phyloP scores from a whole-genome alignment of 1,139 yeast species.

The Blastobotrys serpentis region DNA sequence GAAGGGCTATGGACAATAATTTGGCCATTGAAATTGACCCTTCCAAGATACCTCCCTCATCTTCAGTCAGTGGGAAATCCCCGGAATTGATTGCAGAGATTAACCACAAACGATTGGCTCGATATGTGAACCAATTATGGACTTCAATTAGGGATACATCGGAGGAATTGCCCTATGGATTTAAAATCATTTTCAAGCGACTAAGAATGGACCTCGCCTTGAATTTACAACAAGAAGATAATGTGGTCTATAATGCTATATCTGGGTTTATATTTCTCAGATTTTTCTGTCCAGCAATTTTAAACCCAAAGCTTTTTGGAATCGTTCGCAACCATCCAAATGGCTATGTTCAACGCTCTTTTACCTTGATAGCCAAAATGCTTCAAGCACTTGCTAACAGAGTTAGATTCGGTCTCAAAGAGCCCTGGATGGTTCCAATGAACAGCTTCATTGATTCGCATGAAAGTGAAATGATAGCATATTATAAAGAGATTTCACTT shows the following conservation, averaged over 20 bases:
- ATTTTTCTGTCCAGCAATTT: constrained; percentile 86
- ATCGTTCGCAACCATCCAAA: constrained; percentile 69
- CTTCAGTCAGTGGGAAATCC: constrained; percentile 25
- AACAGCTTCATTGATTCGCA: constrained; percentile 65
- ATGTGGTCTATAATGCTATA: constrained; percentile 50
- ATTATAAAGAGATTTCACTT: constrained; percentile 65
- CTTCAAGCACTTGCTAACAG: constrained; percentile 78
- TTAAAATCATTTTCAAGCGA: constrained; percentile 47
- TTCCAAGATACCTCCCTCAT: constrained; percentile 42
- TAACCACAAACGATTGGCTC: constrained; percentile 54
- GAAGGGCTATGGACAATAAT: constrained; percentile 51
- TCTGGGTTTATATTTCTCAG: constrained; percentile 83
- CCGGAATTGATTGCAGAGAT: constrained; percentile 44
- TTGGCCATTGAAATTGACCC: constrained; percentile 76
- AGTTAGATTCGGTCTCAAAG: constrained; percentile 72
- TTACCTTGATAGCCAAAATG: constrained; percentile 80
- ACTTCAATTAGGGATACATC: constrained; percentile 62
- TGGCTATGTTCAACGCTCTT: constrained; percentile 68
- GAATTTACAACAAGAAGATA: constrained; percentile 23
- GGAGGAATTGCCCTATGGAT: constrained; percentile 71
- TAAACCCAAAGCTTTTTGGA: constrained; percentile 83
- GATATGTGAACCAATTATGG: constrained; percentile 71
- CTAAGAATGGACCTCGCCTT: constrained; percentile 27
- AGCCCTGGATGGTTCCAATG: constrained; percentile 72
- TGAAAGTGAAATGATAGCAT: constrained; percentile 57